Evolutionary conservation across 345 rosid genomes (phyloP), one percentile per base, ranked within the genome.

Genomic region (Clausena lansium): DNA sequence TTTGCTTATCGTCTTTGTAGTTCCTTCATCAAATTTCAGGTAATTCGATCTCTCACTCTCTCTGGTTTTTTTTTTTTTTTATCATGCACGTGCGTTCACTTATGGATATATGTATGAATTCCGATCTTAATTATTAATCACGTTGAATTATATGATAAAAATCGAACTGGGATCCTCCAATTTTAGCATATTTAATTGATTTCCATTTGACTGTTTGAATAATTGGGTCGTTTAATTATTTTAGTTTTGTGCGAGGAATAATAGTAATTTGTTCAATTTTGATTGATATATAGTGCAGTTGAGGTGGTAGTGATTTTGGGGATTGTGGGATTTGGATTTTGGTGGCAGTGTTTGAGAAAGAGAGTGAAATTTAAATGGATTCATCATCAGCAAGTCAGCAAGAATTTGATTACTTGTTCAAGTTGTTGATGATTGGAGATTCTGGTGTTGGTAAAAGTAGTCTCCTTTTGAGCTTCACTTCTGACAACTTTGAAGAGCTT

Each of bases 381-480:
- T 67, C 82, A 7, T 69, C 79, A 3, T 76, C 79, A 3, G 69
- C 79, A 4, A 76, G 75, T 60, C 86, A 84, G 67, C 17, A 70
- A 2, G 84, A 74, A 28, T 81, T 80, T 50, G 89, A 86, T 77
- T 77, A 82, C 74, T 77, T 81, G 75, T 83, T 88, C 85, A 88
- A 88, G 86, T 63, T 86, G 79, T 68, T 88, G 82, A 76, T 88
- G 89, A 86, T 88, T 24, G 91, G 91, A 61, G 91, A 88, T 79
- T 88, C 91, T 28, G 87, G 87, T 4, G 89, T 88, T 19, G 91
- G 91, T 22, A 88, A 88, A 77, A 88, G 91, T 35, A 83, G 86
- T 80, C 86, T 88, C 32, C 89, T 88, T 69, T 72, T 88, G 75
- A 81, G 89, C 75, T 88, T 86, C 74, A 86, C 84, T 59, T 84